Conservation (phyloP, 139 green algal genomes). For the Dunaliella sp. region DNA sequence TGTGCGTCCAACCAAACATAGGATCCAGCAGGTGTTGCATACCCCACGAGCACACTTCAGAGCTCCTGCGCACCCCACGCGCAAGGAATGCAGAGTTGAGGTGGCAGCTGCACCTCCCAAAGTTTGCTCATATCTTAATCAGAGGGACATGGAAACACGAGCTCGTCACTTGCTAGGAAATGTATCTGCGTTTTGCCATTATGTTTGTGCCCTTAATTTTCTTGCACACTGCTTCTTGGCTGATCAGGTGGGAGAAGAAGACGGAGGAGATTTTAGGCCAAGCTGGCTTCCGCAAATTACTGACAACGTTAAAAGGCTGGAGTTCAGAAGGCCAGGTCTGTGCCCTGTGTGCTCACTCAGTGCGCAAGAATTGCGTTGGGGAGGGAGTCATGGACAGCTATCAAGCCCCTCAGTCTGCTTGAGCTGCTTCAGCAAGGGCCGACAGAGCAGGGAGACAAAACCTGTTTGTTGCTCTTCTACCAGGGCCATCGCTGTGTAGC, state of each 20-base stretch:
- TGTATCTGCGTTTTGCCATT: too few species aligned
- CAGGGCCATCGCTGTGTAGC: not conserved
- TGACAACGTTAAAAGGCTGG: constrained; percentile 63
- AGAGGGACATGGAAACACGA: too few species aligned
- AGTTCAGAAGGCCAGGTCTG: constrained; percentile 21
- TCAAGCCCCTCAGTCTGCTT: too few species aligned
- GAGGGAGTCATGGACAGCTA: not conserved
- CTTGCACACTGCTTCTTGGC: too few species aligned
- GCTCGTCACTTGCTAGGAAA: too few species aligned
- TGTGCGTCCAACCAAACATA: too few species aligned
- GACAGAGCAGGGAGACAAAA: not conserved
- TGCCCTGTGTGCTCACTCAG: not conserved
- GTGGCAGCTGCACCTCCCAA: not conserved
- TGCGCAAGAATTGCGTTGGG: not conserved
- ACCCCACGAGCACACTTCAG: too few species aligned
- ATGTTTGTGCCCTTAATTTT: too few species aligned
- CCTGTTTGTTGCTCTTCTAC: not conserved
- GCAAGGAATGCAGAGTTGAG: not conserved
- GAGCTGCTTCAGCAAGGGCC: too few species aligned
- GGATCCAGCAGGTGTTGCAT: too few species aligned
- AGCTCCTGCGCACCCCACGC: too few species aligned
- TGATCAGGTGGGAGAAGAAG: constrained; percentile 54
- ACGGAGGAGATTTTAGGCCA: constrained; percentile 65
- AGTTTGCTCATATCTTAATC: too few species aligned
- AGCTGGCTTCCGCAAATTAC: constrained; percentile 78